Percentiles rank a stretch among this genome's conserved stretches.
Evolutionary conservation across 768 basidiomycete genomes (phyloP).

Genomic region (Xanthoconium stramineum): DNA sequence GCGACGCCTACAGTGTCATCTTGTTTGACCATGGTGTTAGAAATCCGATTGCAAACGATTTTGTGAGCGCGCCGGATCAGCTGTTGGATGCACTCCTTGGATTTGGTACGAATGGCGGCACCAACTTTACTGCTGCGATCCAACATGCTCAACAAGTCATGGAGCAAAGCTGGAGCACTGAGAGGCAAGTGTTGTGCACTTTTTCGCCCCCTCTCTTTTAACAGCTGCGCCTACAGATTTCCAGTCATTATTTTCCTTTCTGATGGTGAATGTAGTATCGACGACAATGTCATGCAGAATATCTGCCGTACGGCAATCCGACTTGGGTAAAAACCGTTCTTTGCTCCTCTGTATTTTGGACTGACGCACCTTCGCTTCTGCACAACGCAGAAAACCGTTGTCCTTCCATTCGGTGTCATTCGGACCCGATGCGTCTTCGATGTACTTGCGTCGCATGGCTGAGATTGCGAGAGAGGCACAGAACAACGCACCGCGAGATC

Average conservation of each 20-base stretch:
- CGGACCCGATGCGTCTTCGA: conserved; percentile 31
- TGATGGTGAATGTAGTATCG: conserved; percentile 46
- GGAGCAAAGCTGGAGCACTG: conserved; percentile 48
- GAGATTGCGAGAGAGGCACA: conserved; percentile 48
- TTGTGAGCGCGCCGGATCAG: conserved; percentile 41
- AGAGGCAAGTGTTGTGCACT: conserved; percentile 34
- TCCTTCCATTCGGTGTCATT: conserved; percentile 63
- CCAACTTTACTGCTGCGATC: conserved; percentile 45
- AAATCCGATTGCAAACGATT: conserved; percentile 42
- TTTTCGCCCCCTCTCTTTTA: not conserved
- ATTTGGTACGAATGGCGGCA: conserved; percentile 34
- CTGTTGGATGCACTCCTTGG: conserved; percentile 40
- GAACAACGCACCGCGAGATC: conserved; percentile 40
- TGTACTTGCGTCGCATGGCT: conserved; percentile 47
- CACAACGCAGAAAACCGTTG: conserved; percentile 43
- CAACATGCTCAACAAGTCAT: conserved; percentile 34
- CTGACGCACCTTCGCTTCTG: not conserved
- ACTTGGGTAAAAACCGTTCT: conserved; percentile 35
- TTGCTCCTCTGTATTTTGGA: not conserved
- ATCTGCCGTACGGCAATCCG: conserved; percentile 41
- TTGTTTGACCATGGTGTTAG: conserved; percentile 37
- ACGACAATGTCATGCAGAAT: conserved; percentile 37
- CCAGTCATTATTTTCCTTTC: conserved; percentile 40
- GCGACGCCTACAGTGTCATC: conserved; percentile 56
- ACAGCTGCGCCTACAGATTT: conserved; percentile 1